Evolutionary conservation across 78 protist genomes (phyloP), one percentile per base, ranked within the genome.

Genomic region (Thecamonas trahens): DNA sequence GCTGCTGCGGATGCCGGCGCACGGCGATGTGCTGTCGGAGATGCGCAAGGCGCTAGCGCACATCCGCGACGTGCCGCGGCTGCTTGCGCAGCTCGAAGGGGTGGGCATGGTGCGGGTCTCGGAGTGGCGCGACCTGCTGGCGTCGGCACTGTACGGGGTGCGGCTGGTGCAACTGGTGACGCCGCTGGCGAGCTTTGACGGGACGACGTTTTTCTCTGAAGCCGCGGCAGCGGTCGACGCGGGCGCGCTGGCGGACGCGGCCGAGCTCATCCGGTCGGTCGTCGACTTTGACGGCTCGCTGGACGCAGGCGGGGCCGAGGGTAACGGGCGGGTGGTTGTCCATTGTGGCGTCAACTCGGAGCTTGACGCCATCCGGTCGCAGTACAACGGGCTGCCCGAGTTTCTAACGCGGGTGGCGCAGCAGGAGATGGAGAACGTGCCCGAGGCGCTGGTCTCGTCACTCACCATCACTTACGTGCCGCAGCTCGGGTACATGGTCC

Each of bases 401-500:
- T 32, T 55, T 26, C 7, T 55, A 22, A 34, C 64, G 64, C 29
- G 37, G 3, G 64, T 37, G 1, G 47, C 44, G 1, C 40, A 4
- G 1, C 47, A 32, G 5, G 47, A 37, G 11, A 59, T 59, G 28
- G 29, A 2, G 11, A 1, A 22, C 45, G 34, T 34, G 13, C 32
- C 29, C 42, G 62, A 34, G 42, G 13, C 32, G 47, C 17, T 37
- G 2, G 49, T 59, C 32, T 42, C 52, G 40, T n/a, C 55, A 5
- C 37, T 65, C 26, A 6, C 42, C 26, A 7, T 78, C 4, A 66
- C 63, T 5, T 83, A 71, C 60, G 39, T 42, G 9, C 76, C 87
- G n/a, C 87, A 80, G 53, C 35, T 83, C 24, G 87, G 87, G 17
- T 83, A 65, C 32, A 3, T 83, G 28, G 45, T 72, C 17, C 7